Evolutionary conservation across 805 yeast genomes (phyloP).

Genomic region (Brettanomyces sp.): DNA sequence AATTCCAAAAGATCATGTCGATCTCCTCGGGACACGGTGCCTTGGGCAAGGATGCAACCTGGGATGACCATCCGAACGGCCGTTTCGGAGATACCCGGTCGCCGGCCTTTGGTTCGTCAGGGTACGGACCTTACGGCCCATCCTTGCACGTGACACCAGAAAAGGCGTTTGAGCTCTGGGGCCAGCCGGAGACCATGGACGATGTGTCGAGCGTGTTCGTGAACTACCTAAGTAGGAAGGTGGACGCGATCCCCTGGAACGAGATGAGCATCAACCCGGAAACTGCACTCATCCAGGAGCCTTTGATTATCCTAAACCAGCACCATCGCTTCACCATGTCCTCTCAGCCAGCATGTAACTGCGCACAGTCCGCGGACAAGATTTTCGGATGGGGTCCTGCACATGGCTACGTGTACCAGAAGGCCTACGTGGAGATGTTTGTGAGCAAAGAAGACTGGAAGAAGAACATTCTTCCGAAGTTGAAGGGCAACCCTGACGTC

Average conservation of each 20-base stretch:
- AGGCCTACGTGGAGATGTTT: slow-evolving; percentile 87
- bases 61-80: slow-evolving; percentile 98
- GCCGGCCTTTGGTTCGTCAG: slow-evolving; percentile 86
- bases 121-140: slow-evolving; percentile 84
- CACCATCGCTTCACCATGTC: slow-evolving; percentile 78
- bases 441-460: slow-evolving; percentile 69
- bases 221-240: slow-evolving; percentile 63
- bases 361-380: slow-evolving; percentile 67
- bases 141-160: slow-evolving; percentile 64
- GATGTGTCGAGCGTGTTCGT: slow-evolving; percentile 65
- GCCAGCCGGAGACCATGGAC: slow-evolving; percentile 48
- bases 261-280: slow-evolving; percentile 81
- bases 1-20: slow-evolving; percentile 55
- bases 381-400: slow-evolving; percentile 97
- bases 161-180: slow-evolving; percentile 72
- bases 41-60: slow-evolving; percentile 80
- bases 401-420: slow-evolving; percentile 83
- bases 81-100: slow-evolving; percentile 92
- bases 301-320: slow-evolving; percentile 68
- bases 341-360: slow-evolving; percentile 92
- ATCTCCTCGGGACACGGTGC: slow-evolving; percentile 80
- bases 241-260: slow-evolving; percentile 84
- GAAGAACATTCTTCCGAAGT: slow-evolving; percentile 37
- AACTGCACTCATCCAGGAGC: slow-evolving; percentile 87
- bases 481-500: slow-evolving; percentile 40